Evolutionary conservation across 345 rosid genomes (phyloP).

Genomic region (Trapa incisa): DNA sequence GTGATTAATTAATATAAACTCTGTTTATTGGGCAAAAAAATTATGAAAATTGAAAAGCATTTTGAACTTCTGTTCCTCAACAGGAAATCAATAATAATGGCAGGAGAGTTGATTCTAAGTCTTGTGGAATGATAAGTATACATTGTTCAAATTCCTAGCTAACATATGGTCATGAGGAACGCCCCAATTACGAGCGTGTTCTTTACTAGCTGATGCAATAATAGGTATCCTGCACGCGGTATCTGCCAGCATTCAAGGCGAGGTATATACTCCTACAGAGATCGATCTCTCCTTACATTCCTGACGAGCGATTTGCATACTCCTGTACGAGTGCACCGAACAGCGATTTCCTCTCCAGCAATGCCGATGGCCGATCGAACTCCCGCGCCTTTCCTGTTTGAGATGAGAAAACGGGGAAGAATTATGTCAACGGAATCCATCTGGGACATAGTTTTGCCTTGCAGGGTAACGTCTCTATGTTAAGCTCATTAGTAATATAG

Average conservation of each 20-base stretch:
- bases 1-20: too few species aligned
- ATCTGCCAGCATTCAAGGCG: not conserved
- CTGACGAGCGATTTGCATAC: conserved; percentile 73
- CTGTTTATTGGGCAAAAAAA: too few species aligned
- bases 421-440: not conserved
- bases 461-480: not conserved
- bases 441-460: not conserved
- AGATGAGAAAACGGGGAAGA: not conserved
- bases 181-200: not conserved
- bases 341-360: conserved; percentile 58
- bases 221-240: not conserved
- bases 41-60: too few species aligned
- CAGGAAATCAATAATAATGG: not conserved
- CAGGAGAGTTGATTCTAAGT: not conserved
- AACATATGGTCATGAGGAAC: not conserved
- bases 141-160: not conserved
- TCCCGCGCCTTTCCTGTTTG: conserved; percentile 61
- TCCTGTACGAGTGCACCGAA: conserved; percentile 87
- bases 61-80: not conserved
- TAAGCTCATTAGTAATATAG: not conserved
- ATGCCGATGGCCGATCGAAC: conserved; percentile 56
- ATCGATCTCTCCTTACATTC: conserved; percentile 19
- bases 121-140: not conserved
- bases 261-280: not conserved
- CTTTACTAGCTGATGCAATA: not conserved